Evolutionary conservation across 1,284 basidiomycete species (phyloP), one percentile per base, ranked within the genome.

Genomic region (Earliella scabrosa): DNA sequence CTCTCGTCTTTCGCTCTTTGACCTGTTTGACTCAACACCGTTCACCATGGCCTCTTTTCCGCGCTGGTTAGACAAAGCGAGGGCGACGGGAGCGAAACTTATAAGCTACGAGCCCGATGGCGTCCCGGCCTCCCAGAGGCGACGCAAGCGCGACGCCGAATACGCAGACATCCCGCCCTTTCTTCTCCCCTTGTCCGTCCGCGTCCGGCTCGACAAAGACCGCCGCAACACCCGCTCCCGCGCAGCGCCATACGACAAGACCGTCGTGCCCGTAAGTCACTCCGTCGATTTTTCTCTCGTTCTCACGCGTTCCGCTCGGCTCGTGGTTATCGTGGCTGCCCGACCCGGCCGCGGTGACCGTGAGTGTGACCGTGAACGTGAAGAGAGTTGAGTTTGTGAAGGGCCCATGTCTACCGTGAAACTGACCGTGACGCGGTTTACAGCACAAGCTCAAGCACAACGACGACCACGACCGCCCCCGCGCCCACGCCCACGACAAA

Each of bases 1-100:
- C 21, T 14, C 34, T n/a, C 29, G 10, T 16, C 24, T 16, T 34
- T 32, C 20, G 23, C n/a, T 26, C 40, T 35, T 46, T 43, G 44
- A 47, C 16, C 38, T 31, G 7, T 31, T 31, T 31, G 29, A 13
- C 29, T 7, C 13, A 6, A 11, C 26, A 16, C 40, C 29, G 47
- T n/a, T n/a, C n/a, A 46, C 54, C 50, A 62, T 62, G 60, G 35
- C 54, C 14, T 45, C 54, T 50, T 54, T 62, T 46, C 57, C 55
- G 43, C 45, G 47, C 27, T 62, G 60, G 60, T 51, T 62, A 10
- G 54, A 50, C 52, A 54, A 56, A 54, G 57, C 49, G 38, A 51
- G 49, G 49, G 54, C 60, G 41, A 45, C 43, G 23, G 38, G 46
- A 27, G 51, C 51, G n/a, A 45, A 35, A 44, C 55, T 59, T 55